Evolutionary conservation across 176 grass and related monocot genomes (phyloP).

Genomic region (Triticum urartu): DNA sequence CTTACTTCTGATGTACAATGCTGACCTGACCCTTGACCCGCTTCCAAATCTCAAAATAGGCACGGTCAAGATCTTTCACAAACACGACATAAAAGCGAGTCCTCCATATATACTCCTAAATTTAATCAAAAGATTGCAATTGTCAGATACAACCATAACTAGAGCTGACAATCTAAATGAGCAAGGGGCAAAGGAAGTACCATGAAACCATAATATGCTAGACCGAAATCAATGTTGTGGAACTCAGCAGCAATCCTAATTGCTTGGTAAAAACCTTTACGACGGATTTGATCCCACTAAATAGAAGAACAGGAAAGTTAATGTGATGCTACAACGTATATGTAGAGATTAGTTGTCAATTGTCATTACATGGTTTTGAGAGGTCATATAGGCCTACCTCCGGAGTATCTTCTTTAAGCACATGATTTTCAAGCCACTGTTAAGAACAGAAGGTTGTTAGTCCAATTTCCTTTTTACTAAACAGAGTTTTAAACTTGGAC

Average conservation of each 20-base stretch:
- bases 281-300: not conserved
- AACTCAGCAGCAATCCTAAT: not conserved
- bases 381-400: too few relatives aligned
- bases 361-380: not conserved
- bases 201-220: not conserved
- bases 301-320: too few relatives aligned
- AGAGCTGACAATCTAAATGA: too few relatives aligned
- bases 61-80: not conserved
- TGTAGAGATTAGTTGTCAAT: too few relatives aligned
- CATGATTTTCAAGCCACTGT: slow-evolving; percentile 5
- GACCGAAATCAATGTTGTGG: not conserved
- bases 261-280: not conserved
- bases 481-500: not conserved
- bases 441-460: not conserved
- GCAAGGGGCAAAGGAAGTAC: not conserved
- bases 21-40: not conserved
- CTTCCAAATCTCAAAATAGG: not conserved
- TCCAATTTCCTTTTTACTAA: not conserved
- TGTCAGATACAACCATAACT: too few relatives aligned
- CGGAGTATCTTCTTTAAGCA: not conserved
- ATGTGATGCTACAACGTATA: too few relatives aligned
- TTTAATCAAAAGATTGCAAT: too few relatives aligned
- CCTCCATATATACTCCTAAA: not conserved
- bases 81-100: not conserved
- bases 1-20: too few relatives aligned